Conservation (phyloP, 164 flowering plant species). For the Saururus chinensis region DNA sequence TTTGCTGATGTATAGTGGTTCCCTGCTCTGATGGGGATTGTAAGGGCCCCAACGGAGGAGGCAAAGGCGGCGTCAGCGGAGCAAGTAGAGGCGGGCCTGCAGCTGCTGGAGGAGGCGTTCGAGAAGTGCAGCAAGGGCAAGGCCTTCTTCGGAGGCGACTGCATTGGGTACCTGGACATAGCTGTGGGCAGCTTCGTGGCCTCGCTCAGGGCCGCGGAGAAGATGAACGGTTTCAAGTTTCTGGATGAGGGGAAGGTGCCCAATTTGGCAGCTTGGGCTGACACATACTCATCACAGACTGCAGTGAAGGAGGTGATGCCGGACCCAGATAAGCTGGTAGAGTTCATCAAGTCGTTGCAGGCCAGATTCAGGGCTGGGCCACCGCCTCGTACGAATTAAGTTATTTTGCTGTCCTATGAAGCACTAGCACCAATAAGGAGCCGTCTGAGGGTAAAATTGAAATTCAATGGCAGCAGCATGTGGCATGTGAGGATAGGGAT, state of each 20-base stretch:
- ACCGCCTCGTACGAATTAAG: no score
- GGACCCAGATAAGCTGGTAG: no score
- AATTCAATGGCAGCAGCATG: no score
- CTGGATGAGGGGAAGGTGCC: neutral
- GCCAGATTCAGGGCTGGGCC: no score
- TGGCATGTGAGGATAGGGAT: no score
- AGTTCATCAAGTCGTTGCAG: neutral
- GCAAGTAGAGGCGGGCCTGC: neutral
- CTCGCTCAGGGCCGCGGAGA: neutral
- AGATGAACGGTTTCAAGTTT: neutral
- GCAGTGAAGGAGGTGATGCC: no score
- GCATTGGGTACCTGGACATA: constrained; percentile 2
- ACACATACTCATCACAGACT: no score
- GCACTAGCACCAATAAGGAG: no score
- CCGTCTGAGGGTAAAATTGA: no score
- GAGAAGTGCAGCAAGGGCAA: constrained; percentile 1
- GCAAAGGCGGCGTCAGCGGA: neutral
- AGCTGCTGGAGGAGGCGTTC: neutral
- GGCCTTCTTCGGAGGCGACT: constrained; percentile 5
- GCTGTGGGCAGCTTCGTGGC: constrained; percentile 3
- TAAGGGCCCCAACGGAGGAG: neutral
- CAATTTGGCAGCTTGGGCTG: no score
- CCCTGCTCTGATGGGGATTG: neutral
- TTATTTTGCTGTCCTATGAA: no score
- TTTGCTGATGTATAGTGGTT: neutral